Evolutionary conservation across 768 basidiomycete species (phyloP), one percentile per base, ranked within the genome.

Genomic region (Terana coerulea): DNA sequence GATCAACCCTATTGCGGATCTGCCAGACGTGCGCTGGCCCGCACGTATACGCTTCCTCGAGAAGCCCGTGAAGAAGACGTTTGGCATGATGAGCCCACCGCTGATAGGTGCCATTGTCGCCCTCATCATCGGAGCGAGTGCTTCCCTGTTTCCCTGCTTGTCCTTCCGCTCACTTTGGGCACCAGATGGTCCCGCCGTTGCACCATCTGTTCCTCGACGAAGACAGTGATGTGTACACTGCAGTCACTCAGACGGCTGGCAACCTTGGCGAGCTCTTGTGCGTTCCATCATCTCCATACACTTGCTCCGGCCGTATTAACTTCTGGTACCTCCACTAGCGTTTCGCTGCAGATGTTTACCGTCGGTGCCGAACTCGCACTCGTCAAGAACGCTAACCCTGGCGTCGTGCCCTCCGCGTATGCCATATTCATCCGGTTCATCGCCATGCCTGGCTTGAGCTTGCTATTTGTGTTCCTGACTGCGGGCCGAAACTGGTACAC

Each of bases 231-330:
- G 19, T 67, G 11, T 64, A 67, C 52, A 53, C 49, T 36, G 52
- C 59, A 22, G 9, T 67, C 41, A 65, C 64, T 5, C 56, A 61
- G 28, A 46, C 36, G 21, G 44, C 62, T 31, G 47, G 51, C 28
- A 64, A 64, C 39, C 62, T 67, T 12, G 65, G 65, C 5, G 54
- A 59, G 12, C 60, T 64, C 43, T 64, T 64, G 64, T 66, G 44
- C 34, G 61, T 51, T 11, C 6, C n/a, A 45, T 52, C 19, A 10
- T 36, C 33, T 47, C 30, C 17, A n/a, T 41, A 6, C 17, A n/a
- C 17, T 5, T 17, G 22, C 12, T 2, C 4, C 5, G 14, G 2
- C 24, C 28, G 19, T 10, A 36, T 3, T 8, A 34, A 5, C 15
- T 26, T 24, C 24, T 14, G 7, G 22, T 2, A n/a, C 25, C 10